A percentile compares a stretch with the other conserved stretches of the same genome.
phyloP scores from a whole-genome alignment of 2,329 filamentous ascomycete genomes.

The Colletotrichum salicis region DNA sequence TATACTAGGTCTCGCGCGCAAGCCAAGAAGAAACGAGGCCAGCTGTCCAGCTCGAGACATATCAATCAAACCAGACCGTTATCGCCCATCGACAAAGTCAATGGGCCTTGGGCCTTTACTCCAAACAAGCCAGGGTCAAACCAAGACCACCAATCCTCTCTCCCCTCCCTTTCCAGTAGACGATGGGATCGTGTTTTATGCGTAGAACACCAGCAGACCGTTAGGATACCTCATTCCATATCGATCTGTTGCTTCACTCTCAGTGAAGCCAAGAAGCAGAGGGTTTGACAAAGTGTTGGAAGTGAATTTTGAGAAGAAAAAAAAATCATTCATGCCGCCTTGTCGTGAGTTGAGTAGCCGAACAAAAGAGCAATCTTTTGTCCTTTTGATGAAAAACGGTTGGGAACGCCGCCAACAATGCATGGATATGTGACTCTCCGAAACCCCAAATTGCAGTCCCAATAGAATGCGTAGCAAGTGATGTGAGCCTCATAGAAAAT shows the following conservation, averaged over 20 bases:
- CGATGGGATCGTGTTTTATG: conserved; percentile 1
- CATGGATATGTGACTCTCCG: conserved; percentile 40
- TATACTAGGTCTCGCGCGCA: conserved; percentile 27
- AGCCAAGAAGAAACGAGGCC: conserved; percentile 22
- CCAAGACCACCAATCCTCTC: conserved; percentile 23
- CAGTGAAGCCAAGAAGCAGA: conserved; percentile 37
- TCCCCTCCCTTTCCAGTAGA: conserved; percentile 10
- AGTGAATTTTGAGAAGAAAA: conserved; percentile 32
- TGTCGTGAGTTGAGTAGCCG: conserved; percentile 34
- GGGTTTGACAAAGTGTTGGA: conserved; percentile 28
- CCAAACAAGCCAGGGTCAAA: conserved; percentile 27
- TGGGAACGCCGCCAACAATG: conserved; percentile 51
- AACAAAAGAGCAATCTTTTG: conserved; percentile 37
- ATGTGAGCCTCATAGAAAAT: conserved; percentile 7
- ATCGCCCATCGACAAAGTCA: conserved; percentile 19
- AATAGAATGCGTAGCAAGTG: conserved; percentile 31
- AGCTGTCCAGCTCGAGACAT: conserved; percentile 8
- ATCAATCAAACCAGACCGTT: conserved; percentile 20
- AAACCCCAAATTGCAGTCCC: conserved; percentile 32
- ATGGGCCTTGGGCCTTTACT: conserved; percentile 20
- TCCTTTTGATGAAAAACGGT: conserved; percentile 33
- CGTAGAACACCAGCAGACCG: conserved; percentile 33
- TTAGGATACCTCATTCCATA: conserved; percentile 23
- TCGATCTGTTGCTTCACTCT: conserved; percentile 23
- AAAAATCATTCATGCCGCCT: conserved; percentile 35